phyloP scores from a whole-genome alignment of 2,329 filamentous ascomycete genomes.

The Endoconidiophora polonica region DNA sequence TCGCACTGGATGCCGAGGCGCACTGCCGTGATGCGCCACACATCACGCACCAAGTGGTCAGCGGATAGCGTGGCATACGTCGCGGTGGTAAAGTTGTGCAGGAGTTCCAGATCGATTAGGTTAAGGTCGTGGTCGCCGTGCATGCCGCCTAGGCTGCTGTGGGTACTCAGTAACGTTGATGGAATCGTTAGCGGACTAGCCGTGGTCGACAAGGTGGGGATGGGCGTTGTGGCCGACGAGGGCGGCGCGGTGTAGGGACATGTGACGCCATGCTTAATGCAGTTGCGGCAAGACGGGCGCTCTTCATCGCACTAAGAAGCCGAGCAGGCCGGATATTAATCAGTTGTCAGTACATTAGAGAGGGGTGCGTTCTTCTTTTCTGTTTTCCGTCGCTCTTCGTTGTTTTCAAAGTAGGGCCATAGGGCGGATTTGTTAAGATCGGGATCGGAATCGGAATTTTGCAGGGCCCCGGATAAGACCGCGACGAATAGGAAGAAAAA shows the following conservation, averaged over 20 bases:
- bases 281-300: conserved; percentile 17
- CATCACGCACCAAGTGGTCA: conserved; percentile 21
- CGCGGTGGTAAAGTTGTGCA: conserved; percentile 34
- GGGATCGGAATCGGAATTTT: too few relatives aligned
- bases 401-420: too few relatives aligned
- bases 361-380: too few relatives aligned
- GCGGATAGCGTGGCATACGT: conserved; percentile 31
- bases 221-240: conserved; percentile 10
- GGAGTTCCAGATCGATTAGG: conserved; percentile 31
- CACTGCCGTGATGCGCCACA: conserved; percentile 32
- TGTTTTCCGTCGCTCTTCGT: too few relatives aligned
- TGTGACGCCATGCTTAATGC: conserved; percentile 17
- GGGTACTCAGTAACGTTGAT: conserved; percentile 1
- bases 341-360: neutral
- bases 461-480: too few relatives aligned
- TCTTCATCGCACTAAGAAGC: conserved; percentile 17
- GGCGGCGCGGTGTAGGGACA: conserved; percentile 14
- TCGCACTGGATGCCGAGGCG: conserved; percentile 29
- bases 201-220: neutral
- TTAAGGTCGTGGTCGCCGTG: conserved; percentile 18
- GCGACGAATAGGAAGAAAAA: too few relatives aligned
- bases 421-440: too few relatives aligned
- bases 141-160: neutral
- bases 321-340: neutral
- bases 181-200: neutral